Evolutionary conservation across 495 filamentous ascomycete species (phyloP).

Genomic region (Xylaria palmicola): DNA sequence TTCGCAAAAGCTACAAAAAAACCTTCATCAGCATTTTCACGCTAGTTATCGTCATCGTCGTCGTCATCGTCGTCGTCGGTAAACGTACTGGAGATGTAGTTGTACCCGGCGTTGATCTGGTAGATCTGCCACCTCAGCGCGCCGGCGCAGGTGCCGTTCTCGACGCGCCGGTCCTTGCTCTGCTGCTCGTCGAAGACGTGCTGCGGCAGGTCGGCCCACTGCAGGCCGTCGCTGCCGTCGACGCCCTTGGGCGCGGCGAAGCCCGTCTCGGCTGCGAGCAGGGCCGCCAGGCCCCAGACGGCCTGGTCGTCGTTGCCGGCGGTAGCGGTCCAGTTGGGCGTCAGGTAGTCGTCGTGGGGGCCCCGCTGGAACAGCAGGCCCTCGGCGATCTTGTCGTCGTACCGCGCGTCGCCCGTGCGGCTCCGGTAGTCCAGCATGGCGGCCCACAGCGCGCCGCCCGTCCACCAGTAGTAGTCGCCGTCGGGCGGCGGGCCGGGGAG

Average conservation of each 20-base stretch:
- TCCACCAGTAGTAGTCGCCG: slow-evolving; percentile 47
- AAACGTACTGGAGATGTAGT: slow-evolving; percentile 68
- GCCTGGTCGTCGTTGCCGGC: slow-evolving; percentile 77
- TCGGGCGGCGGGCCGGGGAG: slow-evolving; percentile 30
- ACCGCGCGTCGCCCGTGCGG: slow-evolving; percentile 64
- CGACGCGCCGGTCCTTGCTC: slow-evolving; percentile 56
- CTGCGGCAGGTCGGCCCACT: slow-evolving; percentile 68
- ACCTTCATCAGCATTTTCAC: slow-evolving; percentile 1
- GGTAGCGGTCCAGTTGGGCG: slow-evolving; percentile 64
- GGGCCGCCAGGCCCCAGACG: slow-evolving; percentile 67
- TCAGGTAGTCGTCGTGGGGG: slow-evolving; percentile 56
- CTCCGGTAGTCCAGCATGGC: slow-evolving; percentile 69
- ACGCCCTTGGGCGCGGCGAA: slow-evolving; percentile 52
- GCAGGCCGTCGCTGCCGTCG: slow-evolving; percentile 43
- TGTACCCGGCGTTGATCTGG: slow-evolving; percentile 66
- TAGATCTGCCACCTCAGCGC: slow-evolving; percentile 78
- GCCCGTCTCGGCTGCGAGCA: slow-evolving; percentile 65
- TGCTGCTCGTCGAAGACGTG: slow-evolving; percentile 66
- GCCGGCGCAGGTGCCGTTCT: slow-evolving; percentile 59
- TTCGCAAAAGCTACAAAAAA: slow-evolving; percentile 58
- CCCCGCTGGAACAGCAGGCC: slow-evolving; percentile 61
- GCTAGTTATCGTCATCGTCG: background rate
- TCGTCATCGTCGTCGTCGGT: background rate
- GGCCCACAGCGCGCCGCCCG: slow-evolving; percentile 65
- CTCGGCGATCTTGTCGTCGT: slow-evolving; percentile 57